These are phyloP conservation scores for Corynespora cassiicola DNA, from an alignment of 2,329 filamentous ascomycete species.

Conservation along the genomic window DNA sequence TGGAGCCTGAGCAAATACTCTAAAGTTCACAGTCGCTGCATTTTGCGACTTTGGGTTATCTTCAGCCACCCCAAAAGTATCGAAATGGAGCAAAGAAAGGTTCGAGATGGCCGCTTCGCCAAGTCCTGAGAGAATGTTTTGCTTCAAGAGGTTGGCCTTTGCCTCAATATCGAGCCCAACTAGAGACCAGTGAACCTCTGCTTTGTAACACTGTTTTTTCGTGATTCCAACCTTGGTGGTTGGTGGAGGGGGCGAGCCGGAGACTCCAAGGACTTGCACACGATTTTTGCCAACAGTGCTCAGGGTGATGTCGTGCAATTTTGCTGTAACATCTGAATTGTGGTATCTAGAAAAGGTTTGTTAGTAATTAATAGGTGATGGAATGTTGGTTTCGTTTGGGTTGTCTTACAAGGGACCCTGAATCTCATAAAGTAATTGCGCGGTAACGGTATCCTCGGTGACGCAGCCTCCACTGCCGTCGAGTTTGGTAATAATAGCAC, in stretches of 20 bases:
- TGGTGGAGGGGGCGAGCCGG: conserved; percentile 40
- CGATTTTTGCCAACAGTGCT: conserved; percentile 55
- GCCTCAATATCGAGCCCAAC: conserved; percentile 51
- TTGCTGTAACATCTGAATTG: conserved; percentile 62
- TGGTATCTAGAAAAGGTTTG: conserved; percentile 52
- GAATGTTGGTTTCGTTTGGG: conserved; percentile 25
- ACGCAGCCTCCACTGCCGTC: conserved; percentile 34
- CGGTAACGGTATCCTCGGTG: conserved; percentile 8
- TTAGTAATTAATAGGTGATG: too few relatives aligned
- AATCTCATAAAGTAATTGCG: conserved; percentile 49
- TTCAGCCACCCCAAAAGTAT: too few relatives aligned
- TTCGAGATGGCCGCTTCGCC: conserved; percentile 33
- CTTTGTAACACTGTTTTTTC: conserved; percentile 52
- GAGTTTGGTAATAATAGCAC: conserved; percentile 53
- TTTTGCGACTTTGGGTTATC: conserved; percentile 35
- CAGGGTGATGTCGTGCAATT: conserved; percentile 57
- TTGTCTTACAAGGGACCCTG: conserved; percentile 45
- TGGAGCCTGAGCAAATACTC: conserved; percentile 37
- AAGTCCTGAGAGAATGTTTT: conserved; percentile 40
- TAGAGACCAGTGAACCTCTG: conserved; percentile 51
- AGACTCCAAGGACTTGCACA: conserved; percentile 51
- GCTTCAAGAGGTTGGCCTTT: conserved; percentile 51
- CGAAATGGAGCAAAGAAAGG: conserved; percentile 44
- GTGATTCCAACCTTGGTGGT: conserved; percentile 56
- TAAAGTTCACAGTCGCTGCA: conserved; percentile 38